Evolutionary conservation across 164 flowering plant genomes (phyloP).

Genomic region (Akebia trifoliata): DNA sequence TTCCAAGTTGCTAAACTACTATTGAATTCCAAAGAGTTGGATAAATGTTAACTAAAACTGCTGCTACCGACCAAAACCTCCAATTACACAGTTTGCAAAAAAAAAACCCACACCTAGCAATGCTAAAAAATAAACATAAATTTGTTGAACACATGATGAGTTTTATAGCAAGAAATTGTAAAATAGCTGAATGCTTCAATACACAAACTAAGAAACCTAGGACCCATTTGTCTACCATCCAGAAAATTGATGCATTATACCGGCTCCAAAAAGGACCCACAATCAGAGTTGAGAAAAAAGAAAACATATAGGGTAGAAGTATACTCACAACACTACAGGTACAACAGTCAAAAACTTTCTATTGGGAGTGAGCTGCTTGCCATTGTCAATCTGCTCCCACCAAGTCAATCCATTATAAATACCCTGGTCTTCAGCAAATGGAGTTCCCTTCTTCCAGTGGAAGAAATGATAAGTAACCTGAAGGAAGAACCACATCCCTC

Average conservation of each 20-base stretch:
- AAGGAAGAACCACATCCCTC: slow-evolving; percentile 4
- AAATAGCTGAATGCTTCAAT: too few species aligned
- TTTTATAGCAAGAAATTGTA: too few species aligned
- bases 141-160: too few species aligned
- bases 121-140: too few species aligned
- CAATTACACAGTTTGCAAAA: too few species aligned
- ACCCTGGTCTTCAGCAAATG: slow-evolving; percentile 76
- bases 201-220: too few species aligned
- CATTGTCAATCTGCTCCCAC: slow-evolving; percentile 80
- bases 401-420: slow-evolving; percentile 66
- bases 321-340: slow-evolving; percentile 62
- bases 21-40: too few species aligned
- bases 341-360: slow-evolving; percentile 64
- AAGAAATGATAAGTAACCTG: slow-evolving; percentile 58
- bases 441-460: slow-evolving; percentile 78
- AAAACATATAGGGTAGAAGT: background rate
- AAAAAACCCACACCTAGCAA: too few species aligned
- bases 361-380: slow-evolving; percentile 63
- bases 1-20: too few species aligned
- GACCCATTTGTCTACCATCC: background rate
- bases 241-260: background rate
- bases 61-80: too few species aligned
- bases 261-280: background rate
- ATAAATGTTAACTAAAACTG: too few species aligned
- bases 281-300: background rate